These are phyloP conservation scores for Kalanchoe fedtschenkoi DNA, from an alignment of 164 flowering plant genomes.

Conservation along the genomic window DNA sequence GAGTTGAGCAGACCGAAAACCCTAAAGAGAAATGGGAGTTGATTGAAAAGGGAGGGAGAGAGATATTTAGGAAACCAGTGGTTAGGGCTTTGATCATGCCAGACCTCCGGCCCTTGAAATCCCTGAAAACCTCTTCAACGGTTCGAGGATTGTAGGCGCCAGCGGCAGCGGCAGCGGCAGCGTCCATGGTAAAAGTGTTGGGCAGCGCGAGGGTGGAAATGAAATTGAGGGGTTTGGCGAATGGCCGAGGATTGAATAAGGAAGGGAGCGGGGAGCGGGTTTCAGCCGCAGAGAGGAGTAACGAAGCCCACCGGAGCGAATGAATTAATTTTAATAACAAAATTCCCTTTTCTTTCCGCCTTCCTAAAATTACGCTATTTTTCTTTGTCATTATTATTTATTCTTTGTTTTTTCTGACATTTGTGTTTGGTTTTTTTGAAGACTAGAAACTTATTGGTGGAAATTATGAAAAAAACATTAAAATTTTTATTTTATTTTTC, in stretches of 20 bases:
- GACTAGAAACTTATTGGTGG: no score
- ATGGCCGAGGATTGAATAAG: not conserved
- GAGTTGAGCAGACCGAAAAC: not conserved
- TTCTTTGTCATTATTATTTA: no score
- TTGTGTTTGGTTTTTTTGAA: no score
- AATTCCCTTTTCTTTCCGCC: no score
- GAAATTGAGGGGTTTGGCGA: not conserved
- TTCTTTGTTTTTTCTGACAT: no score
- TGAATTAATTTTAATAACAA: no score
- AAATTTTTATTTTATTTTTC: no score
- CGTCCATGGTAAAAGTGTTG: slow-evolving; percentile 21
- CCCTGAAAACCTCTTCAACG: slow-evolving; percentile 47
- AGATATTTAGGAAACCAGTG: slow-evolving; percentile 22
- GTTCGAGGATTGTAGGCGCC: slow-evolving; percentile 33
- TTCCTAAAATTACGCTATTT: no score
- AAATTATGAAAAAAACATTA: no score
- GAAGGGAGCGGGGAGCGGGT: not conserved
- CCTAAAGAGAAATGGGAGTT: slow-evolving; percentile 3
- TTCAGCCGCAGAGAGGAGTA: not conserved
- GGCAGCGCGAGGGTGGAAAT: not conserved
- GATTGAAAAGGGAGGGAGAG: not conserved
- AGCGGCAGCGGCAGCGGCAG: slow-evolving; percentile 19
- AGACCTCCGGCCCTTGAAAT: slow-evolving; percentile 43
- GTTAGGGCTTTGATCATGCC: slow-evolving; percentile 47
- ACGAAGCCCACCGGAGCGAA: not conserved